phyloP scores from a whole-genome alignment of 177 flowering plant genomes.

The Vitis hybrid region DNA sequence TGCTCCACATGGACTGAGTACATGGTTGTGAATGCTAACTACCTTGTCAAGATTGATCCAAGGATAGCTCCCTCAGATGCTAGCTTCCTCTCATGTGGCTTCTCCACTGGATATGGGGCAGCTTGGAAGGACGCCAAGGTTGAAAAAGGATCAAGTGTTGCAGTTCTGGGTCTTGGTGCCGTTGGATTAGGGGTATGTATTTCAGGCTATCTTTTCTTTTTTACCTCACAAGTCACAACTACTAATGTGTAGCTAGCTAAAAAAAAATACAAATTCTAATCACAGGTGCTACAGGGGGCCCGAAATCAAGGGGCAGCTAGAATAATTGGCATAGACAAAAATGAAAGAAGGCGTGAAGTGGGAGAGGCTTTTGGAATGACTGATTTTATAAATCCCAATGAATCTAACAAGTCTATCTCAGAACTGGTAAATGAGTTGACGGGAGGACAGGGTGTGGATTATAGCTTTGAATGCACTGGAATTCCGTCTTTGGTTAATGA shows the following conservation, averaged over 20 bases:
- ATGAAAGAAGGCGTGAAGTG: slow-evolving; percentile 29
- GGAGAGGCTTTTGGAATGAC: slow-evolving; percentile 51
- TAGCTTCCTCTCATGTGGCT: slow-evolving; percentile 46
- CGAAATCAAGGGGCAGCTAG: slow-evolving; percentile 38
- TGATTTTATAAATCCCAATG: slow-evolving; percentile 45
- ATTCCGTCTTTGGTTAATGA: slow-evolving; percentile 24
- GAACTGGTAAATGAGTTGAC: slow-evolving; percentile 40
- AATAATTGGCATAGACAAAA: slow-evolving; percentile 53
- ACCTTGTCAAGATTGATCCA: slow-evolving; percentile 33
- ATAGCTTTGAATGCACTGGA: slow-evolving; percentile 52
- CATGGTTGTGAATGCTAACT: slow-evolving; percentile 34
- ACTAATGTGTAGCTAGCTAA: too few species aligned
- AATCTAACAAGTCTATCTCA: slow-evolving; percentile 25
- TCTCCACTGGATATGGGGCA: slow-evolving; percentile 44
- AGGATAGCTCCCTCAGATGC: slow-evolving; percentile 25
- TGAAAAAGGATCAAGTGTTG: slow-evolving; percentile 36
- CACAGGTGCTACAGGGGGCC: slow-evolving; percentile 50
- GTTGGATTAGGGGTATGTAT: slow-evolving; percentile 46
- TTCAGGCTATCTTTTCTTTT: too few species aligned
- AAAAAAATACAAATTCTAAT: too few species aligned
- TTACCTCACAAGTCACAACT: too few species aligned
- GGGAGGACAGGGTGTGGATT: slow-evolving; percentile 50
- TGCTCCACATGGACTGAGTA: slow-evolving; percentile 58
- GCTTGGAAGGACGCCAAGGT: slow-evolving; percentile 38
- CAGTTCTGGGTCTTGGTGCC: slow-evolving; percentile 47